Evolutionary conservation across 2,329 filamentous ascomycete species (phyloP), one percentile per base, ranked within the genome.

Genomic region (Hypoxylon sp.): DNA sequence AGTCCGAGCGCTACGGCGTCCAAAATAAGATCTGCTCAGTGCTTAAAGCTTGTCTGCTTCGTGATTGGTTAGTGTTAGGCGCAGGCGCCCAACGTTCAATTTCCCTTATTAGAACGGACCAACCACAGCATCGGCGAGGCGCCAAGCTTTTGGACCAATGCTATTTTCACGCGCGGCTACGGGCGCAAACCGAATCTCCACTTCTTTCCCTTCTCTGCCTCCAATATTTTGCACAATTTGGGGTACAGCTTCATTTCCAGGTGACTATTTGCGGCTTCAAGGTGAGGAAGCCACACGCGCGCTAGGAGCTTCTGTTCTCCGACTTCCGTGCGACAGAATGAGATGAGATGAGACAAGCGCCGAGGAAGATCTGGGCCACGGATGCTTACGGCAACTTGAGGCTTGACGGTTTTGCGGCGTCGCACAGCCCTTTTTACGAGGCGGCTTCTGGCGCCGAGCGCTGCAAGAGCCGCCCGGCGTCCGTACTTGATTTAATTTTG

Each of bases 361-460:
- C 41, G 53, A 18, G 41, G 53, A 63, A 57, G 38, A 62, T n/a
- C n/a, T n/a, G n/a, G n/a, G n/a, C 15, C 10, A 26, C 24, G 42
- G 42, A 17, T 15, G 4, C 42, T 15, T 29, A n/a, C 31, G 31
- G 31, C 31, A 35, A 35, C n/a, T 18, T 33, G 31, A 35, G 31
- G 31, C 31, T 35, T 35, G 31, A 18, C 31, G 50, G 49, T 46
- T 57, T 37, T 60, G 43, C 21, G 42, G 27, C 23, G 46, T 58
- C 48, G 24, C 38, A 45, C 21, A 26, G 38, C 48, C n/a, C n/a
- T n/a, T n/a, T 26, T 24, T 21, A 20, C 23, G 31, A 37, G 18
- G 9, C 4, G 11, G n/a, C n/a, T 4, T 27, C 42, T 35, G 50
- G 46, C 38, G 55, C 40, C 38, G 37, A 6, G 43, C n/a, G 31